Conservation (phyloP, 1,284 basidiomycete species). For the Papiliotrema nemorosa region DNA sequence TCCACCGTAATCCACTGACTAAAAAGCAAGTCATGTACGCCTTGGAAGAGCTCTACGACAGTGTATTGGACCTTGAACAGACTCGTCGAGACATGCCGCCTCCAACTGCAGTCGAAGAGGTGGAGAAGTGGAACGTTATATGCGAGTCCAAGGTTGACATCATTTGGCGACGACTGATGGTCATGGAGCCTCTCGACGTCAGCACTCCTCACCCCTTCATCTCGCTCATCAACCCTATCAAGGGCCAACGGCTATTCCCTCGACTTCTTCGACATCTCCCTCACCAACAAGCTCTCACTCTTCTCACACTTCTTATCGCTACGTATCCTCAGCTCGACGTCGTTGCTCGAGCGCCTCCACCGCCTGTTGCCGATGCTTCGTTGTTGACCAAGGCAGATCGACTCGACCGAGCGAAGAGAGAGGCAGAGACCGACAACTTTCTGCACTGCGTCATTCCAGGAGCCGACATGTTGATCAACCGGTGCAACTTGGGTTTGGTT, state of each 20-base stretch:
- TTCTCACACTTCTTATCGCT: conserved; percentile 87
- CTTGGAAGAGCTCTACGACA: conserved; percentile 82
- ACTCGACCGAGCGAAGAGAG: conserved; percentile 66
- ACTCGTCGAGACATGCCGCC: conserved; percentile 72
- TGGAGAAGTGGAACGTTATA: conserved; percentile 58
- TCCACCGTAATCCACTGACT: conserved; percentile 64
- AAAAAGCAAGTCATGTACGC: conserved; percentile 73
- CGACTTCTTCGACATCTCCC: conserved; percentile 83
- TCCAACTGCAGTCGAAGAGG: conserved; percentile 54
- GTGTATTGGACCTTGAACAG: conserved; percentile 81
- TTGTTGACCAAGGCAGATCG: conserved; percentile 55
- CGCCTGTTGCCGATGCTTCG: conserved; percentile 52
- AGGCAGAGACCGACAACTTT: conserved; percentile 85
- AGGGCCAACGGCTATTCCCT: conserved; percentile 90
- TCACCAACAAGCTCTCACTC: conserved; percentile 72
- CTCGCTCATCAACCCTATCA: conserved; percentile 79
- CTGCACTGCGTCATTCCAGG: conserved; percentile 82
- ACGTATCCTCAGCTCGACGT: conserved; percentile 93
- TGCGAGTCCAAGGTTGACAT: conserved; percentile 64
- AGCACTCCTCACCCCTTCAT: conserved; percentile 96
- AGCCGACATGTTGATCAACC: conserved; percentile 67
- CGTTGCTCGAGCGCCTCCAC: conserved; percentile 65
- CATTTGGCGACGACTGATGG: conserved; percentile 77
- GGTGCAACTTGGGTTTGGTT: conserved; percentile 76
- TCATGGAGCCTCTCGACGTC: conserved; percentile 86